Base-by-base conservation (phyloP, 192 early-diverging fungal species). In the Coemansia sp. region DNA sequence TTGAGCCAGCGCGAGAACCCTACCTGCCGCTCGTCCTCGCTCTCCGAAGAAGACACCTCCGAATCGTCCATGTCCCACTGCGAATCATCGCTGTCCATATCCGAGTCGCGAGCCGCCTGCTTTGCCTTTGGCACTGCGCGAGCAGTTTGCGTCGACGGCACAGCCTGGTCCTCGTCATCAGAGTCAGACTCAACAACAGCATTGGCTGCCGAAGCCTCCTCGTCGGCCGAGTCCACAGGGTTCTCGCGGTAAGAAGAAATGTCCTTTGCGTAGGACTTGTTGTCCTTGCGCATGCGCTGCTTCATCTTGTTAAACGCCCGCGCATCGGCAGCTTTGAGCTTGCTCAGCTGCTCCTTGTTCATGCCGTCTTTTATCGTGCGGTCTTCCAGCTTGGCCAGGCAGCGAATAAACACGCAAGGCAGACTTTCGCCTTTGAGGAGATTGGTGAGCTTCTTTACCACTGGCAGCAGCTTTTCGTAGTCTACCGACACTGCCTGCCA, bases 231-330 rank as follows among this genome's bases (percentile, higher is more conserved):
- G 23, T 54, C 64, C 28, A 58, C 55, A 4, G 82, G 82, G 64
- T 80, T 80, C 24, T 65, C 71, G 60, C 79, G 72, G 60, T 78
- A 98, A 56, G 79, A 83, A 48, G 85, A 83, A 38, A 99, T 88
- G 59, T 87, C 83, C 2, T 70, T 76, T 61, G 93, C 88, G 58
- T 84, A 87, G 47, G 73, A 57, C 81, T 93, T 94, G 82, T 83
- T 86, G 76, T 87, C 81, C 86, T 99, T 97, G 82, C 90, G 90
- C 64, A 96, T 56, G 68, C 91, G 93, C 73, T 93, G 90, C 86
- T 95, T 97, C 85, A 97, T 89, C 50, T 89, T 85, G 77, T 89
- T 97, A 68, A 95, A 76, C 21, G 93, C 90, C 66, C 90, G 90
- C 40, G 87, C 85, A 56, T 91, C 86, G 50, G 74, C 82, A 44